Conservation (phyloP, 2,329 filamentous ascomycete species). For the Endothia cerciana region DNA sequence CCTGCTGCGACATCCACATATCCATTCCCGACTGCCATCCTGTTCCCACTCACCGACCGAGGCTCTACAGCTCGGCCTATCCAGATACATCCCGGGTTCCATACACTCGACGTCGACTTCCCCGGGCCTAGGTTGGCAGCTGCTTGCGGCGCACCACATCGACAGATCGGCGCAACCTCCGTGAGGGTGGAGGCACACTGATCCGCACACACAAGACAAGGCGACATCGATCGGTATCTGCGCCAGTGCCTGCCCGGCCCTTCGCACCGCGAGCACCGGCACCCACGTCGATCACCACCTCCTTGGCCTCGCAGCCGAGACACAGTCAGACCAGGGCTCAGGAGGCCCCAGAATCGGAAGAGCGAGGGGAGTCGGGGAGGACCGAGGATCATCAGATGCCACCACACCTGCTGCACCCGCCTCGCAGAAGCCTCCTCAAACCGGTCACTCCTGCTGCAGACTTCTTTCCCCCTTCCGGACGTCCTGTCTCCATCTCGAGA, state of each 20-base stretch:
- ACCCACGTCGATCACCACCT: slow-evolving; percentile 13
- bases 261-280: too few species aligned
- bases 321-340: slow-evolving; percentile 10
- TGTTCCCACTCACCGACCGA: neutral
- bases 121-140: neutral
- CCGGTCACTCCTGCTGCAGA: slow-evolving; percentile 1
- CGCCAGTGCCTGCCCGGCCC: neutral
- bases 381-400: slow-evolving; percentile 18
- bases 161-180: neutral
- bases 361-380: slow-evolving; percentile 3
- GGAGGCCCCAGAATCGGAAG: neutral
- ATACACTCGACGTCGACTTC: neutral
- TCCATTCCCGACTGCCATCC: too few species aligned
- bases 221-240: slow-evolving; percentile 3
- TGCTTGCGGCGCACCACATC: neutral
- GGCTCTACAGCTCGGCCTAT: neutral
- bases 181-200: neutral
- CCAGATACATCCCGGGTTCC: neutral
- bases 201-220: neutral
- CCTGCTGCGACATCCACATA: neutral
- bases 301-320: slow-evolving; percentile 1
- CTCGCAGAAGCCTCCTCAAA: neutral
- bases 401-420: slow-evolving; percentile 17
- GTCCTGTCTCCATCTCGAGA: neutral
- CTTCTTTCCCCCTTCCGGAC: neutral